Evolutionary conservation across 2,329 filamentous ascomycete genomes (phyloP).

Genomic region (Cladosporium sp.): DNA sequence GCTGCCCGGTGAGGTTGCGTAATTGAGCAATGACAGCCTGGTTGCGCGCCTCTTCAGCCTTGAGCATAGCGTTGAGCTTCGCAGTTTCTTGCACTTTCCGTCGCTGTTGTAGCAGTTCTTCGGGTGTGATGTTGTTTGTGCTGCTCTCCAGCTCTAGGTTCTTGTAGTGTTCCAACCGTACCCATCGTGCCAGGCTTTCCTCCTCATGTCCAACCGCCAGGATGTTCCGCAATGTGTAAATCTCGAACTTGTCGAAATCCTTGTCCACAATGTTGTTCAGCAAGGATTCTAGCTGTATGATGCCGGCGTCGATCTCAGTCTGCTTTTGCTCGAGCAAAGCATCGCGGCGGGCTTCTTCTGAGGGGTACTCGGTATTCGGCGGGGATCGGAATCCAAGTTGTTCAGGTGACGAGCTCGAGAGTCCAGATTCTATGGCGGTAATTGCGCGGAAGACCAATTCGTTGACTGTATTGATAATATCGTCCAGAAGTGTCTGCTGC

Average conservation of each 20-base stretch:
- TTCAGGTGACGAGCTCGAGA: constrained; percentile 71
- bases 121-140: constrained; percentile 58
- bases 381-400: constrained; percentile 70
- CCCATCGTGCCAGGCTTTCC: constrained; percentile 65
- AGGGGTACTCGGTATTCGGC: background rate
- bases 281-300: constrained; percentile 53
- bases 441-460: constrained; percentile 88
- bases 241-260: constrained; percentile 58
- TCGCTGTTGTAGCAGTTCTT: constrained; percentile 71
- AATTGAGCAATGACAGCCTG: constrained; percentile 69
- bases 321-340: constrained; percentile 20
- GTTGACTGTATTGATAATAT: constrained; percentile 97
- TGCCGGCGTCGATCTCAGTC: constrained; percentile 76
- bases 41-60: constrained; percentile 71
- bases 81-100: constrained; percentile 76
- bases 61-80: constrained; percentile 69
- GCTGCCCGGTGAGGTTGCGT: constrained; percentile 54
- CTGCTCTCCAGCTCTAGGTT: constrained; percentile 43
- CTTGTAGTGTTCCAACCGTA: constrained; percentile 83
- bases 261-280: constrained; percentile 53
- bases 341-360: constrained; percentile 33
- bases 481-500: constrained; percentile 82
- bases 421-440: constrained; percentile 80
- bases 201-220: constrained; percentile 50
- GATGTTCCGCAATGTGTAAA: constrained; percentile 84